These are phyloP conservation scores for Malbranchea zuffiana DNA, from an alignment of 2,329 filamentous ascomycete species.

Conservation along the genomic window DNA sequence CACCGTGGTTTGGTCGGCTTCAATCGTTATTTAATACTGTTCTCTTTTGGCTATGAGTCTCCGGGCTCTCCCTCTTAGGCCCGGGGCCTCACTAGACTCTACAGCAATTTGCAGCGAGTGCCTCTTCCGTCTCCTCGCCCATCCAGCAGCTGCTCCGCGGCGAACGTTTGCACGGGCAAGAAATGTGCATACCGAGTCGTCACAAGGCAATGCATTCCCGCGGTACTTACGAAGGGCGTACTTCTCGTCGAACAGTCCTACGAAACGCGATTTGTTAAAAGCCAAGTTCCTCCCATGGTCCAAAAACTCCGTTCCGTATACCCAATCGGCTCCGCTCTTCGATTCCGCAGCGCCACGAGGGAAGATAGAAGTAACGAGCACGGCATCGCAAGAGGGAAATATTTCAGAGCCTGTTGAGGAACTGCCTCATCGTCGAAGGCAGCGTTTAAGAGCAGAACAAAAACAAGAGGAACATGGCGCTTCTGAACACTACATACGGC, in stretches of 20 bases:
- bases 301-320: conserved; percentile 18
- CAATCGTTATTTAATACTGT: conserved; percentile 17
- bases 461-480: conserved; percentile 16
- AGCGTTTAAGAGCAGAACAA: conserved; percentile 29
- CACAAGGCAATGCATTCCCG: conserved; percentile 20
- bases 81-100: conserved; percentile 23
- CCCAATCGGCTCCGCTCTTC: conserved; percentile 17
- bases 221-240: conserved; percentile 28
- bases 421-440: conserved; percentile 34
- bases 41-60: conserved; percentile 23
- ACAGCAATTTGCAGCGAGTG: conserved; percentile 27
- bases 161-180: conserved; percentile 26
- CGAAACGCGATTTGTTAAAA: conserved; percentile 14
- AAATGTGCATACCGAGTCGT: conserved; percentile 22
- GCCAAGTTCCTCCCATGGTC: conserved; percentile 18
- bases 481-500: conserved; percentile 36
- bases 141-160: conserved; percentile 15
- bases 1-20: too few species aligned
- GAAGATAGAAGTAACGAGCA: not conserved
- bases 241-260: conserved; percentile 28
- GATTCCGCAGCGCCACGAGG: conserved; percentile 13
- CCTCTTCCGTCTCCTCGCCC: conserved; percentile 18
- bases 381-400: not conserved
- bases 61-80: conserved; percentile 27
- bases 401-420: conserved; percentile 18